Evolutionary conservation across 164 flowering plant genomes (phyloP), one percentile per base, ranked within the genome.

Genomic region (Saururus chinensis): DNA sequence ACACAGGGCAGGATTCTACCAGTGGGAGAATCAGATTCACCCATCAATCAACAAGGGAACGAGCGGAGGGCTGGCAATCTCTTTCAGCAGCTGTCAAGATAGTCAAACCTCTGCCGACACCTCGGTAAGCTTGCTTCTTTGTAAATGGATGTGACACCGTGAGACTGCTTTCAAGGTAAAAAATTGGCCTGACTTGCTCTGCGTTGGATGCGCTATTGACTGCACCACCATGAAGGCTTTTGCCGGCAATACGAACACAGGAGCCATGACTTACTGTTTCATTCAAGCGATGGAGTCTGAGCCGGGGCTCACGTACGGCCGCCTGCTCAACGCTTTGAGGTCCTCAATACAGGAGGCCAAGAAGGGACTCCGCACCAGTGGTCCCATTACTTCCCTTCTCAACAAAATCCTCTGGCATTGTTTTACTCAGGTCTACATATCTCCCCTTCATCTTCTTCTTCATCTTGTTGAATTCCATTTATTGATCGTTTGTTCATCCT

Each of bases 31-130:
- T 65, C 89, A 84, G 70, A 77, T 84, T 49, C 85, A 87, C 53
- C 76, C 88, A 23, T 85, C 87, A 24, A 56, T 73, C n/a, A 80
- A 80, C 80, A 87, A 83, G 70, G 90, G 95, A 65, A 69, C 88
- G 30, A 82, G 59, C 56, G 95, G 90, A 45, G 95, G 95, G 26
- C 85, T 83, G 77, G 95, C 70, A 45, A 69, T 85, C 61, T 83
- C 87, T 24, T 80, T 87, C 61, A 87, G 95, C 70, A 88, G 88
- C 17, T 87, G 95, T 70, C 87, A 87, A 64, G 95, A 87, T 74
- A 65, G 85, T 69, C 90, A 87, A 72, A 85, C 88, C 52, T 85
- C 95, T 49, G 87, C 90, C 8, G 95, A 83, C 67, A 82, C 95
- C 60, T 78, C 89, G 55, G 93, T 87, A 73, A 74, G 80, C 23